phyloP scores from a whole-genome alignment of 306 rosid genomes.

The Trifolium repens region DNA sequence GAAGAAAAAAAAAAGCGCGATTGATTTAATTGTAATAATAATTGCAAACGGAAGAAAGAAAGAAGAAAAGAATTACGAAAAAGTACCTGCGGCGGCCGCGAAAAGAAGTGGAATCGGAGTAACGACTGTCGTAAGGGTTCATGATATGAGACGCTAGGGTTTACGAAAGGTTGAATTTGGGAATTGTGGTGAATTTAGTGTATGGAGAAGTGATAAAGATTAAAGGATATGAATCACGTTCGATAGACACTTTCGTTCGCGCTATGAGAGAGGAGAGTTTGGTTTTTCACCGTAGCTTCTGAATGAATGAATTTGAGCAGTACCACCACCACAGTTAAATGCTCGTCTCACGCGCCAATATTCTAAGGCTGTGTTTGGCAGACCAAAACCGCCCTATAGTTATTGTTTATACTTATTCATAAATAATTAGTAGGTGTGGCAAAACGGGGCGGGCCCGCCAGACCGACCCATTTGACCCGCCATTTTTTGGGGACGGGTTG shows the following conservation, averaged over 20 bases:
- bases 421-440: too few species aligned
- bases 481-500: too few species aligned
- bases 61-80: background rate
- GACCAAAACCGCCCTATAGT: background rate
- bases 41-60: background rate
- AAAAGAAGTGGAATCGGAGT: conserved; percentile 68
- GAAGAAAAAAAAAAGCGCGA: background rate
- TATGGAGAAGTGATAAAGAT: background rate
- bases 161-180: background rate
- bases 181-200: background rate
- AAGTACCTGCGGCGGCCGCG: conserved; percentile 81
- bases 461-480: too few species aligned
- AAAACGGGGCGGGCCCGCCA: too few species aligned
- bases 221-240: background rate
- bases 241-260: too few species aligned
- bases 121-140: conserved; percentile 68
- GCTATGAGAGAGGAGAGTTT: background rate
- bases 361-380: background rate
- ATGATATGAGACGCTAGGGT: conserved; percentile 54
- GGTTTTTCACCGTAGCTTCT: background rate
- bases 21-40: background rate
- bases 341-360: background rate
- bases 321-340: background rate
- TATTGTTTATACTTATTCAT: too few species aligned
- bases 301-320: background rate